Conservation (phyloP, 257 asterid species). For the Solanum acaule region DNA sequence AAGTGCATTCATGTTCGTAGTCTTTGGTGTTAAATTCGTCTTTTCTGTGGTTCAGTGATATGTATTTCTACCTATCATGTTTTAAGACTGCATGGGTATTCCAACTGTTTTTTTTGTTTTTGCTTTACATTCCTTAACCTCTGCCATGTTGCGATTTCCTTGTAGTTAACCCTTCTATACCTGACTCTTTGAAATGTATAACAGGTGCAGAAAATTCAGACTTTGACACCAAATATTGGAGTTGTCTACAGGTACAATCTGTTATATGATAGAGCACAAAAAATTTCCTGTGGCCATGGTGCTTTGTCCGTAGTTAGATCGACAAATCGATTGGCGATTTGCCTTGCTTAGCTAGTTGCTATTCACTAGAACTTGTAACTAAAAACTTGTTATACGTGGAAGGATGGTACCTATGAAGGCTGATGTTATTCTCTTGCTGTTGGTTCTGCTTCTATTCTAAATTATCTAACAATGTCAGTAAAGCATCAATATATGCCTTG, state of each 20-base stretch:
- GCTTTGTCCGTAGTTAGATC: background rate
- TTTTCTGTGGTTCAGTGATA: background rate
- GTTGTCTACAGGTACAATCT: slow-evolving; percentile 84
- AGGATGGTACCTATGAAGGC: background rate
- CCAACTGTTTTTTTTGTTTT: background rate
- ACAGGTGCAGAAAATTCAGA: slow-evolving; percentile 97
- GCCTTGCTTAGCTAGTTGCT: background rate
- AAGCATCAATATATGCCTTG: background rate
- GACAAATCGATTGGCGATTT: background rate
- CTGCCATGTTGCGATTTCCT: background rate
- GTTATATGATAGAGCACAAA: background rate
- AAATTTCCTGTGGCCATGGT: background rate
- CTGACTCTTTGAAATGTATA: background rate
- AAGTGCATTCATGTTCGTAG: background rate
- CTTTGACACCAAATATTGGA: slow-evolving; percentile 90
- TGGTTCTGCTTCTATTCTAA: background rate
- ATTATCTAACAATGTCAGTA: background rate
- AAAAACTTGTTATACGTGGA: background rate
- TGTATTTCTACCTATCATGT: background rate
- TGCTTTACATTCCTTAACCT: background rate
- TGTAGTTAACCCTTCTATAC: background rate
- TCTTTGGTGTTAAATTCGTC: background rate
- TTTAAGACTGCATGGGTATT: background rate
- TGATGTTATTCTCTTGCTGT: background rate
- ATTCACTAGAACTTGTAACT: background rate